Evolutionary conservation across 2,329 filamentous ascomycete genomes (phyloP), one percentile per base, ranked within the genome.

Genomic region (Cordyceps tenuipes): DNA sequence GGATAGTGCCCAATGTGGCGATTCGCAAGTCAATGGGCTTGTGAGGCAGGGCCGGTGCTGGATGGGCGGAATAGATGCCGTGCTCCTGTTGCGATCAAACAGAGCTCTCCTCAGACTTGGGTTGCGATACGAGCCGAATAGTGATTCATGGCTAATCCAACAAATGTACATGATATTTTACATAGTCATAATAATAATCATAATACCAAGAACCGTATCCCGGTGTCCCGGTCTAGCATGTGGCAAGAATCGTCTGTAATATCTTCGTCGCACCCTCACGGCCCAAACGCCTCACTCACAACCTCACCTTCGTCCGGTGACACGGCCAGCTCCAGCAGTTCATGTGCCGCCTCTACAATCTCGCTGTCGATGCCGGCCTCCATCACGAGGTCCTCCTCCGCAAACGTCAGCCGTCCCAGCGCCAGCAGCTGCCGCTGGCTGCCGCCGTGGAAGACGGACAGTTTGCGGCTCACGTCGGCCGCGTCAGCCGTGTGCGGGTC

Each of bases 371-470:
- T 87, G 0, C 87, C 87, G 1, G 79, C 78, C 72, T 97, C 91
- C 31, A 95, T 79, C 12, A 94, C 82, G 9, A 89, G 72, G 34
- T 90, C 88, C 63, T 96, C 90, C 54, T 86, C 84, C 6, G 85
- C 87, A 70, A 96, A 97, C 0, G 90, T 91, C n/a, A 97, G 75
- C 47, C 93, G 77, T 0, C 90, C 91, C 49, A 99, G 76, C 2
- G 85, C 85, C 10, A 97, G 82, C 1, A 95, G 77, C 67, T 95
- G 93, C 57, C 91, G 91, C 68, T 96, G 91, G 56, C 84, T 83
- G 0, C 87, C 89, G 3, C 90, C 90, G 5, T 84, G 80, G 0
- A 89, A 82, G 9, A 82, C 81, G 0, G 81, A 79, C 5, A 96
- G 77, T 70, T 93, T 95, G 53, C 82, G 80, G 53, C 85, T 81